Evolutionary conservation across 2,329 filamentous ascomycete genomes (phyloP), one percentile per base, ranked within the genome.

Genomic region (Clonostachys rhizophaga): DNA sequence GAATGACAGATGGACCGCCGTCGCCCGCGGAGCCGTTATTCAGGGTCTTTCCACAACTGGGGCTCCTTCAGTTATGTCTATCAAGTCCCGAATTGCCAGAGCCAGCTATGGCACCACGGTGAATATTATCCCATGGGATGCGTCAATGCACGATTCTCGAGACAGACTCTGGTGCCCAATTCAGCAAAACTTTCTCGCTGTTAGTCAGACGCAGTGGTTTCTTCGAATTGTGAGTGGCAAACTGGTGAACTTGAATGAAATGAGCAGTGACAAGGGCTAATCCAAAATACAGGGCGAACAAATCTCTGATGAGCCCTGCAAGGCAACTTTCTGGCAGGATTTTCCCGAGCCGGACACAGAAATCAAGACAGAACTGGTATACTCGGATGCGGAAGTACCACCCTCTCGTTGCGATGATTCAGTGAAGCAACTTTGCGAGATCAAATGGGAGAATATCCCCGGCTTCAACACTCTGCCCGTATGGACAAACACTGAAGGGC

Each of bases 141-240:
- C 24, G 2, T 8, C 10, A 14, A n/a, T 18, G 4, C 52, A 54
- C 8, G 6, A 43, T 2, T 1, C 6, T 2, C 2, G 13, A 2
- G 45, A 50, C 35, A 47, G 20, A 6, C 11, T 5, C 1, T 54
- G 46, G 42, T 36, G 20, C 14, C 13, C 39, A 1, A 20, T 34
- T 2, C 41, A 49, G 0, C 39, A 42, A 1, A 5, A 6, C 1
- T 52, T 43, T 36, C 24, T 9, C 6, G 47, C 20, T 1, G 1
- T 24, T 7, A 2, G 30, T 7, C 49, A 52, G 39, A 48, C 48
- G 42, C 17, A 40, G 1, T 54, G 52, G 52, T 54, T 49, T 16
- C 36, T 52, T 3, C 13, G 44, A 5, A 24, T 43, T 35, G 52
- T 52, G 20, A 24, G 40, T 42, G 16, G 12, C 16, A 6, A 42